Conservation (phyloP, 345 rosid genomes). For the Carallia brachiata region DNA sequence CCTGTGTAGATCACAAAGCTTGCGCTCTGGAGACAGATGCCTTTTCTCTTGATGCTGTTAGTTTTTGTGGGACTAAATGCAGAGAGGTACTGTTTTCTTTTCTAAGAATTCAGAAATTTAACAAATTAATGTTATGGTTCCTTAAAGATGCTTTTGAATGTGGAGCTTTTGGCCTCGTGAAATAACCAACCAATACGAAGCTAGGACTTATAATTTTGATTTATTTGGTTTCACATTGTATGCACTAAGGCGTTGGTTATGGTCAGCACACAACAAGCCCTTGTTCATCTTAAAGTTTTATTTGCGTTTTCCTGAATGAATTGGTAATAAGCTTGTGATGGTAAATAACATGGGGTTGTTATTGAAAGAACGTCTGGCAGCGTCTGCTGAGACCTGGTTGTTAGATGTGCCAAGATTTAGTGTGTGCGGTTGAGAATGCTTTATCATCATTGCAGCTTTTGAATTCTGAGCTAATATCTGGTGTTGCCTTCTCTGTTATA, state of each 20-base stretch:
- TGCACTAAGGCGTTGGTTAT: too few relatives aligned
- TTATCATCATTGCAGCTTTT: background rate
- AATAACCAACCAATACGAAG: too few relatives aligned
- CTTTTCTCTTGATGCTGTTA: slow-evolving; percentile 33
- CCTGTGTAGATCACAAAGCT: slow-evolving; percentile 27
- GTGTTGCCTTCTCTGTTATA: background rate
- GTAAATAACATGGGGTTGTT: too few relatives aligned
- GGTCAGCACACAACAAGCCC: too few relatives aligned
- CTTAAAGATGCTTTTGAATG: too few relatives aligned
- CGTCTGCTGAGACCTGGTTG: too few relatives aligned
- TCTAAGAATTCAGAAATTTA: background rate
- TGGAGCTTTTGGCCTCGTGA: too few relatives aligned
- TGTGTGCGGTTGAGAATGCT: too few relatives aligned
- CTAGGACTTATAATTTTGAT: too few relatives aligned
- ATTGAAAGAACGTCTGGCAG: too few relatives aligned
- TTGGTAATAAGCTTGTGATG: background rate
- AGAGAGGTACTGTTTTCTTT: slow-evolving; percentile 24
- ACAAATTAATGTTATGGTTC: background rate
- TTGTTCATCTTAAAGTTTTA: background rate
- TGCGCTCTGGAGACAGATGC: slow-evolving; percentile 39
- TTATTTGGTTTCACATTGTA: too few relatives aligned
- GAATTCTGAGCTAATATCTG: background rate
- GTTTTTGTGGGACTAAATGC: slow-evolving; percentile 31
- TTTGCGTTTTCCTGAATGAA: background rate
- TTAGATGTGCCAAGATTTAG: too few relatives aligned